Percentiles rank a stretch among this genome's conserved stretches.
Evolutionary conservation across 225 moss, liverwort and hornwort species (phyloP).

Genomic region (Pseudoscleropodium purum): DNA sequence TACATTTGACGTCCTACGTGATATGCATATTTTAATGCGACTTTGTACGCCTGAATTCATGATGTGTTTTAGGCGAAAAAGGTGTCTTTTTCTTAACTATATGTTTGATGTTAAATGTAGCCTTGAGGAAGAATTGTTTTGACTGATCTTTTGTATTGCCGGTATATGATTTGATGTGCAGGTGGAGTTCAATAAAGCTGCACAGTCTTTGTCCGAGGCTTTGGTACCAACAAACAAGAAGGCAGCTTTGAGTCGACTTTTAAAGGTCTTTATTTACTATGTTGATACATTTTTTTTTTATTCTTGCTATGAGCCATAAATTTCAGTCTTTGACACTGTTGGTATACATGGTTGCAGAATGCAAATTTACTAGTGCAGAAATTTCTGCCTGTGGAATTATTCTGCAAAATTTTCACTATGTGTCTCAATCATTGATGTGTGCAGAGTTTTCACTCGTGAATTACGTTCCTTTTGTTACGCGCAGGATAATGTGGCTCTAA

Average conservation of each 20-base stretch:
- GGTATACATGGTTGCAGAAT: neutral
- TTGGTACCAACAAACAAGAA: constrained; percentile 86
- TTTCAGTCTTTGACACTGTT: neutral
- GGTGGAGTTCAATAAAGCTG: constrained; percentile 99
- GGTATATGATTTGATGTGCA: neutral
- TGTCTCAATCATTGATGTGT: neutral
- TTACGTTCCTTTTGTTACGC: constrained; percentile 36
- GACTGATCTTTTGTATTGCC: neutral
- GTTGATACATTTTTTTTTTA: neutral
- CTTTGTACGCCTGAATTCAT: neutral
- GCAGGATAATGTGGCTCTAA: constrained; percentile 88
- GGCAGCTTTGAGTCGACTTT: constrained; percentile 78
- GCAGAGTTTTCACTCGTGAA: constrained; percentile 11
- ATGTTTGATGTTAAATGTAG: neutral
- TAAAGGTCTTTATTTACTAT: constrained; percentile 35
- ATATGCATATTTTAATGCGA: neutral
- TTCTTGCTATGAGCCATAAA: neutral
- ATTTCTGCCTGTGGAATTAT: neutral
- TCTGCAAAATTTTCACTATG: neutral
- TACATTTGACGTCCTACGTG: neutral
- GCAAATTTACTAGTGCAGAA: neutral
- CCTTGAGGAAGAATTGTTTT: too few relatives aligned
- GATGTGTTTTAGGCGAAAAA: neutral
- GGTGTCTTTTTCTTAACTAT: neutral
- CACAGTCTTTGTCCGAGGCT: constrained; percentile 90